Evolutionary conservation across 2,329 filamentous ascomycete species (phyloP), one percentile per base, ranked within the genome.

Genomic region (Stachybotrys elegans): DNA sequence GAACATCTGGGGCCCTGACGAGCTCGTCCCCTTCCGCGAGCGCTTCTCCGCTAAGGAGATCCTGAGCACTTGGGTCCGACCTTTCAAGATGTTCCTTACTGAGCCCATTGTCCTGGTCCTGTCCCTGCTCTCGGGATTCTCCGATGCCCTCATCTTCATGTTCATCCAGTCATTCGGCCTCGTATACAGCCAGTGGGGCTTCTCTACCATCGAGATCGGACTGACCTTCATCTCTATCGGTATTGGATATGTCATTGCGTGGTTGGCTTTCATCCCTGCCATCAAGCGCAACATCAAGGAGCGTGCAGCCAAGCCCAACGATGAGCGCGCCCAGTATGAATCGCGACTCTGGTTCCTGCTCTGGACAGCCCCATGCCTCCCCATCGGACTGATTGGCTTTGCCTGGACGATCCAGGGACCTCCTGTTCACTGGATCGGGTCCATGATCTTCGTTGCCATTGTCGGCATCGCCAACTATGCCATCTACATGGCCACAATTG

Each of bases 401-500:
- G 83, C 81, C 0, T 85, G 81, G 76, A 84, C 81, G 0, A 78
- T 77, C 1, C 73, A 80, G 21, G 82, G 82, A 0, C 83, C 82
- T 2, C 63, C 76, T 21, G 59, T 84, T 4, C 79, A 80, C 51
- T 89, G 85, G 84, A 79, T 86, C 19, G 81, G 73, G 0, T 80
- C 81, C 3, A 77, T 84, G 68, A 65, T 87, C 38, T 86, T 83
- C 50, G 73, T 75, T 2, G 72, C 71, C 14, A 68, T 86, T 36
- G 81, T 89, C 41, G 86, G 83, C 19, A 82, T 89, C 42, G 84
- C 84, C 44, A 89, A 89, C 56, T 86, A 84, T 31, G 69, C 77
- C 25, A 86, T 87, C 46, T 88, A 88, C 66, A 86, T 86, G 79
- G 81, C 83, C 1, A 86, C 83, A 2, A 85, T 88, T 50, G 83